phyloP scores from a whole-genome alignment of 192 early-diverging fungal species.

The Thamnidium elegans region DNA sequence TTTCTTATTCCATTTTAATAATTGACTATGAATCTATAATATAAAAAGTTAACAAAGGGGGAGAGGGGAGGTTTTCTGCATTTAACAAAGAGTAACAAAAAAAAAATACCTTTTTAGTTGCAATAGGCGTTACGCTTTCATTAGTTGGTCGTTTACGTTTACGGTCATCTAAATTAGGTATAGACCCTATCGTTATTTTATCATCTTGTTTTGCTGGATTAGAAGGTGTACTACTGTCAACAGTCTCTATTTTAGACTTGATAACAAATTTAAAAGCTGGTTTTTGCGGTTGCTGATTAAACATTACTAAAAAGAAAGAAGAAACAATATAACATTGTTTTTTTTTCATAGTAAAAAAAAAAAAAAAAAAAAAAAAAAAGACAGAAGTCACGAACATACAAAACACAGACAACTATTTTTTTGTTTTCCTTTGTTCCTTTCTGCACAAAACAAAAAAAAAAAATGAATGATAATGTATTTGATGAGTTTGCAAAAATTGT shows the following conservation, averaged over 20 bases:
- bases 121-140: not conserved
- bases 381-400: no score
- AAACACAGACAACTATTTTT: no score
- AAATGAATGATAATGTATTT: no score
- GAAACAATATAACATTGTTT: no score
- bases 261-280: constrained; percentile 23
- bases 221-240: not conserved
- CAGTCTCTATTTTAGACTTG: constrained; percentile 2
- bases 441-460: no score
- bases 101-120: not conserved
- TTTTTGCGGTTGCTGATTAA: constrained; percentile 11
- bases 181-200: not conserved
- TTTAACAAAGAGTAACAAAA: no score
- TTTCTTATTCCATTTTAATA: constrained; percentile 25
- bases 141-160: constrained; percentile 23
- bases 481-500: no score
- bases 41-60: not conserved
- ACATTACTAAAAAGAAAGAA: not conserved
- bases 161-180: constrained; percentile 3
- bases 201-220: not conserved
- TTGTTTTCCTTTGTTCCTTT: no score
- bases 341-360: not conserved
- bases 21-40: constrained; percentile 21
- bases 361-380: not conserved
- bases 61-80: no score